Evolutionary conservation across 768 basidiomycete species (phyloP), one percentile per base, ranked within the genome.

Genomic region (Tricholoma bakamatsutake): DNA sequence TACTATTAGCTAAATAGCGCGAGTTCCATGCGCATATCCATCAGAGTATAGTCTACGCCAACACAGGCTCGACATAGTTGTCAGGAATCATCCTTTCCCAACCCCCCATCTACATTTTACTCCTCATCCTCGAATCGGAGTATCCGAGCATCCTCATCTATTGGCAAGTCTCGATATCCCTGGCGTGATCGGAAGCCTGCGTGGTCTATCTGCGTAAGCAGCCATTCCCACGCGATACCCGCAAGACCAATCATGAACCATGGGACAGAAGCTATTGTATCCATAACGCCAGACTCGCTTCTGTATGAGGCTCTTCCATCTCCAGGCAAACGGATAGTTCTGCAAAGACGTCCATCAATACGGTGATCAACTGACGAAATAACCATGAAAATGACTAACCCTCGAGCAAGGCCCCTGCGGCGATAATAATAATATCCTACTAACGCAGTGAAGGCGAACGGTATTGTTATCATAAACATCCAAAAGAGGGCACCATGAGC

Each of bases 121-220:
- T 80, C 79, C 62, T 93, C 91, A 61, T 93, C 91, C 62, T 92
- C 89, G 64, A 93, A 93, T 51, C 84, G 77, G 55, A 93, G 71
- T 55, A 93, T 82, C 71, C 90, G 91, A 18, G 91, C 91, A 69
- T 94, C 92, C 68, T 93, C 91, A 65, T 94, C 92, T 52, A 93
- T 80, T 0, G 89, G 82, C 51, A 93, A 68, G 62, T 89, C 80
- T 61, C 91, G 76, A 62, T 89, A 93, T 37, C 91, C 91, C 17
- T 83, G 73, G 54, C 83, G 75, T 8, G 79, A 55, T 13, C 77
- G 72, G 59, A 81, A 75, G 43, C 73, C 66, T 31, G 71, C 61
- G 4, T 67, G 65, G 4, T 80, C 82, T 45, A 80, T 59, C 51
- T 68, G 73, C 18, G 80, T 82, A 0, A 76, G 65, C 2, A 85